Base-by-base conservation (phyloP, 31 red algal species). In the Asparagopsis taxiformis region DNA sequence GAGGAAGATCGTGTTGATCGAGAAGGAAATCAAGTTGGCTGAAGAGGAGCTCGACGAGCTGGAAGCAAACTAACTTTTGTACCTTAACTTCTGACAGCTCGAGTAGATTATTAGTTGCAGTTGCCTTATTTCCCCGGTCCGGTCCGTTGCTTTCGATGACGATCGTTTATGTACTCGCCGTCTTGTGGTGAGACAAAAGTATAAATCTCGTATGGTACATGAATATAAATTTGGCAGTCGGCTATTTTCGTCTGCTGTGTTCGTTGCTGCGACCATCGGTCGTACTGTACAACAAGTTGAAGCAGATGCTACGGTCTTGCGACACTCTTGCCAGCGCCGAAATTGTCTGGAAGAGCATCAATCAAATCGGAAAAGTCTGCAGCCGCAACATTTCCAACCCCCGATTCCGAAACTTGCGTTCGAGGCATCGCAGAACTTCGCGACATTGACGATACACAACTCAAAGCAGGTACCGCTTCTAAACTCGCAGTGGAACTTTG, bases 1-100 rank as follows among this genome's bases (percentile, higher is more conserved):
- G 51, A 64, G 87, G 39, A 90, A 90, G 70, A 80, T 80, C 48
- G 51, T 46, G 68, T 48, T 80, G 17, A 43, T 80, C 25, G 87
- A 90, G 46, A 51, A 82, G 46, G 69, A 90, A 55, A 74, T 90
- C 32, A 54, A 56, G 46, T 41, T 53, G 30, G 37, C 64, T 36
- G 76, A 90, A 52, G 51, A 82, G 34, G 76, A 90, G 63, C 65
- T 87, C 20, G 62, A 54, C 29, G 34, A 69, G 64, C 52, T 87
- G 48, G 82, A 87, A 5, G 62, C 49, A 15, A 34, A 49, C 28
- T 49, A 72, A 52, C 55, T 21, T 58, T 29, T 8, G 5, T 46
- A 46, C 6, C 41, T 46, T 46, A 13, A 9, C 41, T 13, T 6
- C 41, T 46, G 41, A 46, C 6, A 13, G 13, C 8, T 46, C 8